These are phyloP conservation scores for Rhizopogon vulgaris DNA, from an alignment of 768 basidiomycete species.

Conservation along the genomic window DNA sequence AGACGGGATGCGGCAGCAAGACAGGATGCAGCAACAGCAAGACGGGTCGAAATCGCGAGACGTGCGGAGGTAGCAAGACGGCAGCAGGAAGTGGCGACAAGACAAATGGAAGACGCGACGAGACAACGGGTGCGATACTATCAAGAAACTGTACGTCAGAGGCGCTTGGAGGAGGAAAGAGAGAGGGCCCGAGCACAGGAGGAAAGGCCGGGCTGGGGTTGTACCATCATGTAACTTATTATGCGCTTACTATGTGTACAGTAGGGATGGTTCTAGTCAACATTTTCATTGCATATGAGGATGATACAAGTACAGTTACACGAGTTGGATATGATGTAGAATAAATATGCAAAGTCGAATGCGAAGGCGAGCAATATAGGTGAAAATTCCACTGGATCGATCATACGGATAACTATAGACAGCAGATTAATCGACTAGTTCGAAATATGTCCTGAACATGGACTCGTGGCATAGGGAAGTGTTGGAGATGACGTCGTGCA, in stretches of 20 bases:
- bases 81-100: not conserved
- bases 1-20: not conserved
- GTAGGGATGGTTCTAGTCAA: not conserved
- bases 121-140: not conserved
- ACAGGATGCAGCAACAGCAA: not conserved
- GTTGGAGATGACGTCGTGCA: constrained; percentile 73
- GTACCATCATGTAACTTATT: constrained; percentile 17
- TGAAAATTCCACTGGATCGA: constrained; percentile 2
- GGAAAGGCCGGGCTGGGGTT: constrained; percentile 13
- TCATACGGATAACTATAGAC: constrained; percentile 10
- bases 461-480: constrained; percentile 75
- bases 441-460: constrained; percentile 90
- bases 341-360: constrained; percentile 1
- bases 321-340: constrained; percentile 4
- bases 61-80: not conserved
- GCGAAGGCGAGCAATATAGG: not conserved
- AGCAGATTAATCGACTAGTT: constrained; percentile 43
- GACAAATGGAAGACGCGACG: not conserved
- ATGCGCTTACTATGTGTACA: too few relatives aligned
- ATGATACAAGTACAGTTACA: constrained; percentile 9
- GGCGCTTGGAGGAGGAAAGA: not conserved
- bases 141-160: not conserved
- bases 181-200: constrained; percentile 5
- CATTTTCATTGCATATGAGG: constrained; percentile 2
- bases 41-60: not conserved